These are phyloP conservation scores for Pseudogymnoascus sp. DNA, from an alignment of 2,329 filamentous ascomycete genomes.

Conservation along the genomic window DNA sequence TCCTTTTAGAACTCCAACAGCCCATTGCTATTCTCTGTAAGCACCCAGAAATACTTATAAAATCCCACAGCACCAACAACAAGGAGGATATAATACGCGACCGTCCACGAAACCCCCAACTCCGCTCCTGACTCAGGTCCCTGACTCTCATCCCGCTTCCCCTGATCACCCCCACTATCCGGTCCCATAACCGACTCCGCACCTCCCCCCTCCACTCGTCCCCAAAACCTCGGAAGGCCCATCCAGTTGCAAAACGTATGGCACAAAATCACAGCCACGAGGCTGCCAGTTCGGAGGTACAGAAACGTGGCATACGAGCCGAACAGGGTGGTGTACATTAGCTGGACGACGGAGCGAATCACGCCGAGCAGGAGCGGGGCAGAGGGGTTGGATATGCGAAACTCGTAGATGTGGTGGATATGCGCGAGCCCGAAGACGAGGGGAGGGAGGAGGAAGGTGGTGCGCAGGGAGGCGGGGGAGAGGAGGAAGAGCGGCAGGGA, in stretches of 20 bases:
- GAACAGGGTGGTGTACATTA: constrained; percentile 85
- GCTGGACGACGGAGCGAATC: constrained; percentile 69
- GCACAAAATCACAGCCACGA: constrained; percentile 65
- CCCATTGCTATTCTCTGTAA: constrained; percentile 57
- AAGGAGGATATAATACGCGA: constrained; percentile 71
- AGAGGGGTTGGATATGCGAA: constrained; percentile 68
- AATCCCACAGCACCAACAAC: constrained; percentile 64
- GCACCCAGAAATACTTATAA: constrained; percentile 58
- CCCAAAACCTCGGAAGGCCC: constrained; percentile 82
- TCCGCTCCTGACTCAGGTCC: constrained; percentile 17
- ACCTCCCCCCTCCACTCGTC: constrained; percentile 51
- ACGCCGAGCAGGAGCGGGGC: constrained; percentile 56
- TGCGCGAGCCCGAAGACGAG: constrained; percentile 90
- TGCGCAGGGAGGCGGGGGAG: constrained; percentile 36
- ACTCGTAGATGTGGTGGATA: constrained; percentile 93
- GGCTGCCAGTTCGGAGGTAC: constrained; percentile 74
- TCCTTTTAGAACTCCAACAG: constrained; percentile 28
- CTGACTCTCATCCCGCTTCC: constrained; percentile 33
- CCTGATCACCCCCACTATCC: constrained; percentile 23
- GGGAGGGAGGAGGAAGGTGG: constrained; percentile 73
- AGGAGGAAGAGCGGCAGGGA: constrained; percentile 75
- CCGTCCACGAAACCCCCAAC: constrained; percentile 54
- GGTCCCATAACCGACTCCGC: constrained; percentile 19
- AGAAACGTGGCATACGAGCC: constrained; percentile 89
- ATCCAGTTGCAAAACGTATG: constrained; percentile 91